These are phyloP conservation scores for Rhazya stricta DNA, from an alignment of 257 asterid genomes.

Conservation along the genomic window DNA sequence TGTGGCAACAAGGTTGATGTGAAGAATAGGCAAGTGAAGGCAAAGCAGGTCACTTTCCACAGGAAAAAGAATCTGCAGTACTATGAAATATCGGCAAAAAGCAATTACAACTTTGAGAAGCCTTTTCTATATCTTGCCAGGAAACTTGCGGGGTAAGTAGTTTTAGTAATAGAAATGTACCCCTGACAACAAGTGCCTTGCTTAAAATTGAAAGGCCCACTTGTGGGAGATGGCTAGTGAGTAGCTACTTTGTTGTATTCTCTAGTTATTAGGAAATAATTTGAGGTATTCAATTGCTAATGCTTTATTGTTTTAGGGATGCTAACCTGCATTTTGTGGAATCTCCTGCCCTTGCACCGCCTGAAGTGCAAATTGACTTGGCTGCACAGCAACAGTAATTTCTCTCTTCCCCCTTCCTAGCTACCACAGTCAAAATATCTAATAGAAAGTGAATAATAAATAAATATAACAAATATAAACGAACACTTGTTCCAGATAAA, in stretches of 20 bases:
- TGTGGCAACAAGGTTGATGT: conserved; percentile 95
- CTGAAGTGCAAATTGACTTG: conserved; percentile 80
- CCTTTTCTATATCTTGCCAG: conserved; percentile 82
- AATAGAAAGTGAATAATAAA: background rate
- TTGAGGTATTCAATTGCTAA: background rate
- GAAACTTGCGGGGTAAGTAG: conserved; percentile 78
- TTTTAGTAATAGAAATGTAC: conserved; percentile 6
- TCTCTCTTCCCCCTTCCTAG: background rate
- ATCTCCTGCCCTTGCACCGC: conserved; percentile 88
- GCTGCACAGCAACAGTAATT: conserved; percentile 66
- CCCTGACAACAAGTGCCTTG: background rate
- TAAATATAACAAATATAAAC: no score
- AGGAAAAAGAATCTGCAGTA: conserved; percentile 86
- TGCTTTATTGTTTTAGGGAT: conserved; percentile 35
- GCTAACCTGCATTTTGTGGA: conserved; percentile 74
- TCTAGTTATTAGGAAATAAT: background rate
- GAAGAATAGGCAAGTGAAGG: conserved; percentile 88
- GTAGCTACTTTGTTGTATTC: background rate
- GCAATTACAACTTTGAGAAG: conserved; percentile 85
- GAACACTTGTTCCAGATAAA: background rate
- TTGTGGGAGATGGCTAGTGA: background rate
- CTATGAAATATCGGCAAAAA: conserved; percentile 82
- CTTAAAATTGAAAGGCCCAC: background rate
- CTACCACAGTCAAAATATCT: no score
- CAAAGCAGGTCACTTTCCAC: conserved; percentile 88